Evolutionary conservation across 2,329 filamentous ascomycete genomes (phyloP), one percentile per base, ranked within the genome.

Genomic region (Dothistroma pini): DNA sequence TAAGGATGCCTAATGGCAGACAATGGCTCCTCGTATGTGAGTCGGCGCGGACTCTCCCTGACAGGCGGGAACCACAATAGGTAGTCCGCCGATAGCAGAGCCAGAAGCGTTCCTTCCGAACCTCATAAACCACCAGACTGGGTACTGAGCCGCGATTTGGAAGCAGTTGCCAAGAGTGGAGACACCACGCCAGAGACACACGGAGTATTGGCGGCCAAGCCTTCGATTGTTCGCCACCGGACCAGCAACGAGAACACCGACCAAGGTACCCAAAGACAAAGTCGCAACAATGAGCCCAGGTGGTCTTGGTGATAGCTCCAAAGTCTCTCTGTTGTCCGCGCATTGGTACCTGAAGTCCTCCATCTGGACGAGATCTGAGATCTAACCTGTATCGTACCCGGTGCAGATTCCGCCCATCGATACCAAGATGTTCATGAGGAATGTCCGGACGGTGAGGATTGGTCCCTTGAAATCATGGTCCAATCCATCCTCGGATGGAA

Each of bases 51-150:
- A 84, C 74, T 89, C 87, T 29, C 81, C 83, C 71, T 88, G 85
- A 66, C 89, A 89, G 82, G 89, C 85, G 54, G 84, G 84, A 1
- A 86, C 84, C 32, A 84, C 77, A 50, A 87, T 85, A 10, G 83
- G 86, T 0, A 88, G 77, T 21, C 82, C 79, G 21, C 86, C 86
- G 53, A 89, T 83, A 21, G 86, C 85, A 7, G 87, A 71, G 63
- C 86, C 86, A 19, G 84, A 86, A 16, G 87, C 79, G 61, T 86
- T 80, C 35, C 86, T 80, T 52, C 86, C 86, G 19, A 86, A 73
- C 47, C 85, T 85, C 63, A 88, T 81, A 66, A 89, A 86, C 60
- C 81, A 83, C 86, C 86, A 89, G 44, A 58, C 58, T 22, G 74
- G 74, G 2, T 64, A 71, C 1, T 75, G 67, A 0, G 84, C 85